Base-by-base conservation (phyloP, 495 filamentous ascomycete genomes). In the Hyaloscypha variabilis region DNA sequence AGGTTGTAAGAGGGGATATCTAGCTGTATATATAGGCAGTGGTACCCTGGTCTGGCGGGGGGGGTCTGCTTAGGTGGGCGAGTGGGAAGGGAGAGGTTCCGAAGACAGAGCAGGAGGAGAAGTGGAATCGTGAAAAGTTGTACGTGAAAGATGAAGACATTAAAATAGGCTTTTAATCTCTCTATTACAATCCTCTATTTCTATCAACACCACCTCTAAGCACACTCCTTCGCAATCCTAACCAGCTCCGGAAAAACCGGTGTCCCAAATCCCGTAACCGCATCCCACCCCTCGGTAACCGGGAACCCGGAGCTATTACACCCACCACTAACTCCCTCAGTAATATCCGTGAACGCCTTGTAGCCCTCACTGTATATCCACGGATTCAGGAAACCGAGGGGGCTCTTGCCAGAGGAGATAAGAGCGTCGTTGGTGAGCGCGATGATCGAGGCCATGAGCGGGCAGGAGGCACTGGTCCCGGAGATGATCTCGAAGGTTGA, bases 341-440 rank as follows among this genome's bases (percentile, higher is more conserved):
- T 84, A 59, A 91, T 80, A 72, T 91, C 88, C 58, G 83, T 85
- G 58, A 91, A 82, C 0, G 80, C 80, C 36, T 81, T 82, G n/a
- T 64, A 67, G 2, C 86, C 85, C 67, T 90, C 76, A 0, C 76
- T 77, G 69, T 91, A 90, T 17, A 90, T 72, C n/a, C 79, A 77
- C 6, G 85, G 87, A 64, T 90, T 88, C 49, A 89, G 71, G 64
- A 90, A 83, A 1, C 87, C 87, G 2, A 89, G 76, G 0, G 82
- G 81, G n/a, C 82, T 70, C 61, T 88, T 83, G 54, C 85, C 87
- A 4, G 71, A 72, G 2, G 79, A 76, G 28, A 88, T 68, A 5
- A 86, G 76, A 65, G 85, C 85, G 73, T 88, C 86, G 62, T 88
- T 89, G 65, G 88, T 82, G 2, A 85, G 75, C 13, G 83, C 87